These are phyloP conservation scores for Kodamaea fungicola DNA, from an alignment of 1,139 yeast species.

Conservation along the genomic window DNA sequence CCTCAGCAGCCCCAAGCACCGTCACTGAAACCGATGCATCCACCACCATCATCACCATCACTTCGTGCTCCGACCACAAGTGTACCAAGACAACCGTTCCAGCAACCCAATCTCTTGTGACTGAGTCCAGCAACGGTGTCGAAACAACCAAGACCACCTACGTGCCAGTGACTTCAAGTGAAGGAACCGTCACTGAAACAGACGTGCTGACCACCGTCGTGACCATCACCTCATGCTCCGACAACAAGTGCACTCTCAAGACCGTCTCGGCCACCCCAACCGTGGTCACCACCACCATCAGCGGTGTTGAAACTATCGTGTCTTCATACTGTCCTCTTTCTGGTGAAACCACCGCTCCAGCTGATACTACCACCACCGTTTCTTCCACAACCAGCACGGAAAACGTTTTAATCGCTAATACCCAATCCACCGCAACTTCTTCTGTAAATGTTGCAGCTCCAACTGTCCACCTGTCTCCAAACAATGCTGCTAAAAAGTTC, in stretches of 20 bases:
- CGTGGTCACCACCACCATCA: constrained; percentile 34
- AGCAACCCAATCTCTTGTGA: constrained; percentile 41
- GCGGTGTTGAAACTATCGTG: constrained; percentile 18
- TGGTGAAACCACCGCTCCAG: neutral
- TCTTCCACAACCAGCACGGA: neutral
- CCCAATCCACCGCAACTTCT: neutral
- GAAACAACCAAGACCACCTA: constrained; percentile 14
- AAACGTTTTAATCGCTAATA: constrained; percentile 2
- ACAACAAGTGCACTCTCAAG: constrained; percentile 29
- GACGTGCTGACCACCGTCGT: constrained; percentile 21
- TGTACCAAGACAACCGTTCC: constrained; percentile 30
- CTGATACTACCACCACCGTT: constrained; percentile 3
- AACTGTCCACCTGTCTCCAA: neutral
- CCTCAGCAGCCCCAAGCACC: constrained; percentile 1
- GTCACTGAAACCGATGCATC: constrained; percentile 16
- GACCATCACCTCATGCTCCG: constrained; percentile 44
- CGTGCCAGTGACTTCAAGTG: constrained; percentile 9
- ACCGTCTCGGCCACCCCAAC: constrained; percentile 38
- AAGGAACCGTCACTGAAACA: constrained; percentile 11
- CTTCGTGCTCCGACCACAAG: constrained; percentile 37
- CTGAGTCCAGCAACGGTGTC: constrained; percentile 30
- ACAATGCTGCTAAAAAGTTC: constrained; percentile 3
- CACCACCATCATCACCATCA: constrained; percentile 34
- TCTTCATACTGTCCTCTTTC: constrained; percentile 15
- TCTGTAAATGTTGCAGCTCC: neutral